phyloP scores from a whole-genome alignment of 306 rosid genomes.

The Echinosophora koreensis region DNA sequence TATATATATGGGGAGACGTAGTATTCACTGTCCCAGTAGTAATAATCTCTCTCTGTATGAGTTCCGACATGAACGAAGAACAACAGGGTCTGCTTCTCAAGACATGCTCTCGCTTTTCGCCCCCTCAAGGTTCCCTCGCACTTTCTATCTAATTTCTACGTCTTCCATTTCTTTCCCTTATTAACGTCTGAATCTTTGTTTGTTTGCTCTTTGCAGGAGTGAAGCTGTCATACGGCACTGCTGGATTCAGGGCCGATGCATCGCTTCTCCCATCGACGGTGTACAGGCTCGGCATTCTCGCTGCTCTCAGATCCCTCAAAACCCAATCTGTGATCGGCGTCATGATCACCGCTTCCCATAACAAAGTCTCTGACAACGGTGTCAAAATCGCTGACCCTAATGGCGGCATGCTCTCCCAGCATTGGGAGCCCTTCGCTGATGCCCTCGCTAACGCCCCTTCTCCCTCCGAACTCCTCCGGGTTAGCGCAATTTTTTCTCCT shows the following conservation, averaged over 20 bases:
- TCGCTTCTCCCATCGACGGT: conserved; percentile 70
- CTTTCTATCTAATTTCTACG: not conserved
- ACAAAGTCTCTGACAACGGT: conserved; percentile 85
- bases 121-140: conserved; percentile 62
- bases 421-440: conserved; percentile 94
- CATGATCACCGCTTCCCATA: conserved; percentile 95
- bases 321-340: conserved; percentile 74
- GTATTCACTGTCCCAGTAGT: too few relatives aligned
- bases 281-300: conserved; percentile 77
- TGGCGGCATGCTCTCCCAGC: conserved; percentile 93
- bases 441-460: conserved; percentile 74
- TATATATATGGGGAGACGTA: too few relatives aligned
- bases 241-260: conserved; percentile 91
- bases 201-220: conserved; percentile 54
- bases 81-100: conserved; percentile 67
- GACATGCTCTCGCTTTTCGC: conserved; percentile 65
- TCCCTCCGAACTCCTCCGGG: conserved; percentile 65
- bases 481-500: conserved; percentile 19
- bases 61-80: conserved; percentile 62
- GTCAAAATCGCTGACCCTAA: conserved; percentile 83
- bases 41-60: too few relatives aligned
- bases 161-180: conserved; percentile 8
- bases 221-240: conserved; percentile 78
- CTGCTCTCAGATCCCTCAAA: conserved; percentile 76
- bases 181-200: not conserved